phyloP scores from a whole-genome alignment of 1,284 basidiomycete species.

The Microbotryomycetes sp. region DNA sequence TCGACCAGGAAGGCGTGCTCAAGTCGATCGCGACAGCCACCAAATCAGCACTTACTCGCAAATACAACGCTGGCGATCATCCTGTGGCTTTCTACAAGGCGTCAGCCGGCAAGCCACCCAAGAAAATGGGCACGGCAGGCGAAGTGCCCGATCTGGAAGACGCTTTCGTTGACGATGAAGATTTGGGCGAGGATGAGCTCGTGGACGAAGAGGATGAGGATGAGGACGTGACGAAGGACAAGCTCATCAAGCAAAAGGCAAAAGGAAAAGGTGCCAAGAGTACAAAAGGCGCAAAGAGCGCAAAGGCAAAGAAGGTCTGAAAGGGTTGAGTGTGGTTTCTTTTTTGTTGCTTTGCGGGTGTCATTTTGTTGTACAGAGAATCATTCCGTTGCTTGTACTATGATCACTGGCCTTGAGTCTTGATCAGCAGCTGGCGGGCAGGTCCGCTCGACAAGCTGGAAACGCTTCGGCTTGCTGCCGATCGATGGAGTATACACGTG shows the following conservation, averaged over 20 bases:
- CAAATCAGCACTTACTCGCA: conserved; percentile 78
- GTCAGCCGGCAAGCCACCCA: conserved; percentile 67
- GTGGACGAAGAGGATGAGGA: conserved; percentile 10
- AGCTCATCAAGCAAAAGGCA: conserved; percentile 35
- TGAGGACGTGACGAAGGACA: conserved; percentile 29
- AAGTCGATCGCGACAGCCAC: conserved; percentile 77
- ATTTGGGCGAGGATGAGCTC: conserved; percentile 9
- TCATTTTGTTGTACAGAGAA: neutral
- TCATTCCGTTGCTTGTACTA: too few species aligned
- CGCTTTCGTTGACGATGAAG: conserved; percentile 51
- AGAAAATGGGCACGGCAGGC: conserved; percentile 60
- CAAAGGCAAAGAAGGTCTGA: neutral
- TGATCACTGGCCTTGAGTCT: too few species aligned
- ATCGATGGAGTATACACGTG: too few species aligned
- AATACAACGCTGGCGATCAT: conserved; percentile 81
- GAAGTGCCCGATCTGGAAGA: conserved; percentile 82
- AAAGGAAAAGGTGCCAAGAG: conserved; percentile 8
- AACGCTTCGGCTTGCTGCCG: too few species aligned
- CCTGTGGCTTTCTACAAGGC: conserved; percentile 87
- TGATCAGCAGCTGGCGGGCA: too few species aligned
- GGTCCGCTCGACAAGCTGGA: too few species aligned
- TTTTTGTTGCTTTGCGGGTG: neutral
- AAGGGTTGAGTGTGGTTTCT: neutral
- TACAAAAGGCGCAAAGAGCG: neutral
- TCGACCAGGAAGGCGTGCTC: conserved; percentile 57